Conservation (phyloP, 805 yeast species). For the Candida alai region DNA sequence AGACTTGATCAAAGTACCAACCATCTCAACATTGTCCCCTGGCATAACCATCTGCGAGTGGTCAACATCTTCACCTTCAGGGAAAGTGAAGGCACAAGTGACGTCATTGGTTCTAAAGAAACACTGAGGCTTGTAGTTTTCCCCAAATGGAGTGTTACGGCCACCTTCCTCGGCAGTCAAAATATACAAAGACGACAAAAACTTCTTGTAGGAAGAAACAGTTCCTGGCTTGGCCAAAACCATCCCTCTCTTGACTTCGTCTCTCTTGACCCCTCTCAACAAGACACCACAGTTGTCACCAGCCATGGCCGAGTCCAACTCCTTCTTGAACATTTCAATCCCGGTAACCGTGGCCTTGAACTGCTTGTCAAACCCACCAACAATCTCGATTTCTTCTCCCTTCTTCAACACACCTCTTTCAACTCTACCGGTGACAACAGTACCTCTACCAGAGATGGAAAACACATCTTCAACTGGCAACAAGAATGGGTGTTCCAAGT, state of each 20-base stretch:
- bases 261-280: slow-evolving; percentile 98
- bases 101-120: slow-evolving; percentile 96
- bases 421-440: slow-evolving; percentile 98
- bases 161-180: slow-evolving; percentile 98
- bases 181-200: slow-evolving; percentile 89
- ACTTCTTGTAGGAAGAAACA: slow-evolving; percentile 87
- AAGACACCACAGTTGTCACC: slow-evolving; percentile 99
- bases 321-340: slow-evolving; percentile 99
- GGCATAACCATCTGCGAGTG: slow-evolving; percentile 91
- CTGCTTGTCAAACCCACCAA: slow-evolving; percentile 84
- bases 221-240: slow-evolving; percentile 90
- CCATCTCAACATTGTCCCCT: slow-evolving; percentile 98
- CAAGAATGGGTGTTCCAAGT: slow-evolving; percentile 91
- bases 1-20: slow-evolving; percentile 82
- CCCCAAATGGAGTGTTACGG: slow-evolving; percentile 95
- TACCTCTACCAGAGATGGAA: slow-evolving; percentile 99
- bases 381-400: slow-evolving; percentile 98
- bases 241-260: slow-evolving; percentile 96
- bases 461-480: slow-evolving; percentile 97
- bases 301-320: slow-evolving; percentile 94
- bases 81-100: slow-evolving; percentile 86
- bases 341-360: slow-evolving; percentile 95
- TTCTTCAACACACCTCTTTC: slow-evolving; percentile 97
- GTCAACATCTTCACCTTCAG: slow-evolving; percentile 65
- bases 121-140: slow-evolving; percentile 97